Conservation (phyloP, 2,329 filamentous ascomycete genomes). For the Huntiella omanensis region DNA sequence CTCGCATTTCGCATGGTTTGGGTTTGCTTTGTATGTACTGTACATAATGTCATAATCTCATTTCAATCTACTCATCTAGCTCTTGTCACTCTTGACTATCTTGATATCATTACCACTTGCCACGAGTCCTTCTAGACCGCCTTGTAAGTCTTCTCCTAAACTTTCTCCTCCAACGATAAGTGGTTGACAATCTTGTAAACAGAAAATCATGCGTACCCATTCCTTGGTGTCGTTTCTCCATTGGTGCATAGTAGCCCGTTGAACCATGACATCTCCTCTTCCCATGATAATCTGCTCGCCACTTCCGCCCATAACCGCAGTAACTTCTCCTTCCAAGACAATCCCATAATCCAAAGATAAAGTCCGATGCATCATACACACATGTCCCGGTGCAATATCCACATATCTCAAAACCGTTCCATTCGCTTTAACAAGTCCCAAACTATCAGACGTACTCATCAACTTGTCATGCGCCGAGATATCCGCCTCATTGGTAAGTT, state of each 20-base stretch:
- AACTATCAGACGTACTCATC: constrained; percentile 14
- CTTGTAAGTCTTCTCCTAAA: constrained; percentile 7
- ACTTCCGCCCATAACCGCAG: constrained; percentile 29
- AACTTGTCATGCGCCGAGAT: constrained; percentile 20
- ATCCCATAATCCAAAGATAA: constrained; percentile 35
- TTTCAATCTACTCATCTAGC: not conserved
- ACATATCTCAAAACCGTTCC: constrained; percentile 29
- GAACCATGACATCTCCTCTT: constrained; percentile 34
- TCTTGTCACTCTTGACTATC: not conserved
- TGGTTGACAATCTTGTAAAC: constrained; percentile 20
- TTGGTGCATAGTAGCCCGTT: constrained; percentile 35
- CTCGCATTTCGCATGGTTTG: not conserved
- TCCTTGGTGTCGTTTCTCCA: constrained; percentile 30
- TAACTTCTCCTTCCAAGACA: constrained; percentile 33
- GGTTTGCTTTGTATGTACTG: not conserved
- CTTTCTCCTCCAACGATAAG: constrained; percentile 5
- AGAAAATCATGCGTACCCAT: constrained; percentile 28
- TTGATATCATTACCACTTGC: constrained; percentile 1
- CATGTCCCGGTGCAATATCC: constrained; percentile 26
- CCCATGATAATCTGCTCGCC: constrained; percentile 27
- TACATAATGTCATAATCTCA: not conserved
- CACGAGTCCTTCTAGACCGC: constrained; percentile 4
- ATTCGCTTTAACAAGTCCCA: constrained; percentile 16
- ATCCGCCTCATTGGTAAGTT: constrained; percentile 24
- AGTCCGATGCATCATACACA: constrained; percentile 29